phyloP scores from a whole-genome alignment of 2,329 filamentous ascomycete genomes.

The Aspergillus floridensis region DNA sequence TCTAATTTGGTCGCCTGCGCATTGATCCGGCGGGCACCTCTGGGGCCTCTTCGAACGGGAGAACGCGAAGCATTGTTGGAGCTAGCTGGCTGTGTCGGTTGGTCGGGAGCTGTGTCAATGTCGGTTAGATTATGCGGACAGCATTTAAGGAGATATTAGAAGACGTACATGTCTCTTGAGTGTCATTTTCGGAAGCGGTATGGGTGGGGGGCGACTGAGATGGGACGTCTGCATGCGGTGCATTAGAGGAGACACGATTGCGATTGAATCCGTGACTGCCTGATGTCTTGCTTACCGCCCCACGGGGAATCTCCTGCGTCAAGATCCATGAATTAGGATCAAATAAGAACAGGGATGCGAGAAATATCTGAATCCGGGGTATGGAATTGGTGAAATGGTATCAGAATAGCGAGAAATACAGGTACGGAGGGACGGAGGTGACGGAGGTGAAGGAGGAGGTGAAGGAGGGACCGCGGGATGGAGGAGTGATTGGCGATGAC shows the following conservation, averaged over 20 bases:
- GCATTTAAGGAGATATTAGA: background rate
- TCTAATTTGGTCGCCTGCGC: conserved; percentile 62
- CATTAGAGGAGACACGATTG: conserved; percentile 24
- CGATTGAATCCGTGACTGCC: conserved; percentile 27
- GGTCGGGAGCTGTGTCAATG: conserved; percentile 25
- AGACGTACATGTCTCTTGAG: conserved; percentile 21
- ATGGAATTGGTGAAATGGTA: background rate
- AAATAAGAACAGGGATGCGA: conserved; percentile 4
- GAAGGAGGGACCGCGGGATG: conserved; percentile 6
- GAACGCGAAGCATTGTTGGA: conserved; percentile 47
- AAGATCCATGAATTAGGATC: conserved; percentile 37
- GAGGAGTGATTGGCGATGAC: conserved; percentile 3
- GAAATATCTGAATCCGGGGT: background rate
- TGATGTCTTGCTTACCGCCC: conserved; percentile 42
- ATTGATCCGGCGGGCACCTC: conserved; percentile 57
- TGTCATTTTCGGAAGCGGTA: conserved; percentile 25
- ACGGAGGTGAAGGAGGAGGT: background rate
- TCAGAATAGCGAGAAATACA: background rate
- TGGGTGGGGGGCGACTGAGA: conserved; percentile 39
- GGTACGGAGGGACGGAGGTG: background rate
- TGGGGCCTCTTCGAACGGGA: conserved; percentile 49
- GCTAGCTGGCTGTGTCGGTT: conserved; percentile 35
- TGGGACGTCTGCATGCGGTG: conserved; percentile 43
- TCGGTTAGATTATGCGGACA: conserved; percentile 8
- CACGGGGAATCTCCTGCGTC: conserved; percentile 49